Conservation (phyloP, 306 rosid genomes). For the Castanea sativa region DNA sequence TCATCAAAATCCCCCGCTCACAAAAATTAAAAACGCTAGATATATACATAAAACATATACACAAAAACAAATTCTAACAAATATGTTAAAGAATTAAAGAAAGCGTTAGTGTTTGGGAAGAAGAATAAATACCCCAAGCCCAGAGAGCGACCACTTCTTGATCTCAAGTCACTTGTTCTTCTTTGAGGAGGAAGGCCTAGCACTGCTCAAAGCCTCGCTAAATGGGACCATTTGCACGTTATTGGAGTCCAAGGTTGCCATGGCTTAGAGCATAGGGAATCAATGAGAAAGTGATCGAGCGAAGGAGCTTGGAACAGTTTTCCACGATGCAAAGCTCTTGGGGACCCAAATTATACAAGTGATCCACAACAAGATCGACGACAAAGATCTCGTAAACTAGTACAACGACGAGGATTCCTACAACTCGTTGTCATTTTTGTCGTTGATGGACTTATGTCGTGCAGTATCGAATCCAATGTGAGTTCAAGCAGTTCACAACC, state of each 20-base stretch:
- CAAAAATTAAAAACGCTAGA: neutral
- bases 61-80: neutral
- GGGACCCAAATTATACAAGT: too few relatives aligned
- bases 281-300: too few relatives aligned
- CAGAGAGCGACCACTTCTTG: constrained; percentile 59
- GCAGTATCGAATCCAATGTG: too few relatives aligned
- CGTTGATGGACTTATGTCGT: too few relatives aligned
- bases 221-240: constrained; percentile 40
- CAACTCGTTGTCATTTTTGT: too few relatives aligned
- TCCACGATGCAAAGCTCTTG: too few relatives aligned
- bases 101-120: constrained; percentile 34
- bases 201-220: constrained; percentile 43
- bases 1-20: neutral
- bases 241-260: constrained; percentile 47
- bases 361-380: too few relatives aligned
- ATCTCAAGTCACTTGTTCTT: constrained; percentile 54
- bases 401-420: too few relatives aligned
- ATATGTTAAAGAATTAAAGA: neutral
- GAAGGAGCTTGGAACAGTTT: too few relatives aligned
- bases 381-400: too few relatives aligned
- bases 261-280: neutral
- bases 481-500: too few relatives aligned
- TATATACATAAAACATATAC: neutral
- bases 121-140: constrained; percentile 50
- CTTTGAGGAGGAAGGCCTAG: constrained; percentile 44